Evolutionary conservation across 345 rosid species (phyloP), one percentile per base, ranked within the genome.

Genomic region (Bretschneidera sinensis): DNA sequence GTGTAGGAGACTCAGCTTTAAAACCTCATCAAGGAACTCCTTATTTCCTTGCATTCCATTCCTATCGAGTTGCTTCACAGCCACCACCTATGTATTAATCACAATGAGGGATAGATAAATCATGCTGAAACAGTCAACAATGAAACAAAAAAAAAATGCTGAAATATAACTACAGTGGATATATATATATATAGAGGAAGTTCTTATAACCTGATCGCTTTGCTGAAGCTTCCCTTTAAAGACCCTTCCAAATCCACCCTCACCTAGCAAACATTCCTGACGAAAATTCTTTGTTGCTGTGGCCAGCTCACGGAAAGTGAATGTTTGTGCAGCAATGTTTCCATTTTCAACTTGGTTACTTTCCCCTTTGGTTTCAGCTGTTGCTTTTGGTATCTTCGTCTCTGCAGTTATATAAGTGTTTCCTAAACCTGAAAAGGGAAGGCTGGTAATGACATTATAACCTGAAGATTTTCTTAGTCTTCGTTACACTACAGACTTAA

Each of bases 181-280:
- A 53, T 60, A 66, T 11, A 39, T 5, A 13, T 13, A 39, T 39
- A 13, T 13, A 39, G 10, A 39, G 1, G 4, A 39, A 7, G 16
- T 39, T 39, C 1, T 7, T 43, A 19, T 24, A 48, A 90, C 97
- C 95, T 83, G 87, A 7, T 79, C 81, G 14, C 66, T 79, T 9
- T 74, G 59, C 51, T 82, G 81, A 65, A 90, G 79, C 24, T 83
- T 80, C 21, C 92, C 97, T 76, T 69, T 90, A 55, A 80, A 90
- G 55, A 84, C 91, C 64, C 84, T 82, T 51, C 97, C 91, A 31
- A 74, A 87, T 22, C 91, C 83, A 49, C 96, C 96, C 76, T 90
- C 97, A 24, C 92, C 91, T 24, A 90, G 20, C 43, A 87, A 76
- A 69, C 81, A 78, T 65, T 83, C 97, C 17, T 81, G 83, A 5